Evolutionary conservation across 2,329 filamentous ascomycete genomes (phyloP).

Genomic region (Fusarium acutatum): DNA sequence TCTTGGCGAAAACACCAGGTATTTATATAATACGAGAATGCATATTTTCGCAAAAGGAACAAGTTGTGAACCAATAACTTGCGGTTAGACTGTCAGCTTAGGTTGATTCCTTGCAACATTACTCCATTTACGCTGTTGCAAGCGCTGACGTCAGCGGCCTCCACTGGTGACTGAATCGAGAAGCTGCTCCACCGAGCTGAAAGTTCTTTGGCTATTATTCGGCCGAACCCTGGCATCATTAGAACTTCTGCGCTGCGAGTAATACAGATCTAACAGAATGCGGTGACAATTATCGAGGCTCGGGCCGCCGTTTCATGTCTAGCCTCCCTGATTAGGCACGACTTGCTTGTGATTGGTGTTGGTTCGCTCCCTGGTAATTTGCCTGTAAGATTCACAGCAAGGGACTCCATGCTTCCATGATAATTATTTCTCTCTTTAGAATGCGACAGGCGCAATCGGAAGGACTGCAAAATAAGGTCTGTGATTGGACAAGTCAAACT

Average conservation of each 20-base stretch:
- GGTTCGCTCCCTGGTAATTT: not conserved
- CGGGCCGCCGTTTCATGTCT: not conserved
- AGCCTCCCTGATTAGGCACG: no score
- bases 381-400: not conserved
- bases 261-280: not conserved
- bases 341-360: not conserved
- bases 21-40: not conserved
- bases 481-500: accelerated
- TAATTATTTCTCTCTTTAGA: not conserved
- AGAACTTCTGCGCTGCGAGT: not conserved
- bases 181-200: not conserved
- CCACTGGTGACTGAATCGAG: not conserved
- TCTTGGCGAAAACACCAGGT: not conserved
- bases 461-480: no score
- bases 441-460: accelerated
- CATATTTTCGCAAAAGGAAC: not conserved
- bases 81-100: no score
- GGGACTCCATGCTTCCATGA: not conserved
- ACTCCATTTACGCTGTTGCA: not conserved
- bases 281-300: not conserved
- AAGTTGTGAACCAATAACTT: accelerated
- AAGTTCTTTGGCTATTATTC: not conserved
- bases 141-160: not conserved
- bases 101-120: accelerated
- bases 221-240: not conserved